Conservation (phyloP, 1,139 yeast species). For the Diutina pseudorugosa region DNA sequence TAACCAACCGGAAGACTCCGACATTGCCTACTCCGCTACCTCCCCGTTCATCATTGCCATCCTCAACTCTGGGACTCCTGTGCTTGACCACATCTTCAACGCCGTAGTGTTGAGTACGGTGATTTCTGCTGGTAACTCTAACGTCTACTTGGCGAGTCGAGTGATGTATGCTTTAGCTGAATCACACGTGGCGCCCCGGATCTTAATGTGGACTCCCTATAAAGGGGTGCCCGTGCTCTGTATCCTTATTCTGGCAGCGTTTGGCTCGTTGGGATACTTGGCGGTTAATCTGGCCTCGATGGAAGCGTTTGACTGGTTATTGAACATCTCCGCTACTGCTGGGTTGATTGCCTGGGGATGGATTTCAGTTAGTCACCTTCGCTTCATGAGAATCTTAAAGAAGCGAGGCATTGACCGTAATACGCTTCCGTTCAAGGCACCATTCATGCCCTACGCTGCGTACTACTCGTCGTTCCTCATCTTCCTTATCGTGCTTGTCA, state of each 20-base stretch:
- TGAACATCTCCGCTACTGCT: constrained; percentile 69
- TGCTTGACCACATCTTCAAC: constrained; percentile 61
- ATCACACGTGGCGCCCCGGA: constrained; percentile 48
- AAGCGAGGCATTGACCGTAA: constrained; percentile 38
- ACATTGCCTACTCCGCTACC: constrained; percentile 22
- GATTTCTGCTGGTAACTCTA: constrained; percentile 74
- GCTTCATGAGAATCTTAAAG: constrained; percentile 54
- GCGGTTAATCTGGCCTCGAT: constrained; percentile 47
- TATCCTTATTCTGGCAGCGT: constrained; percentile 43
- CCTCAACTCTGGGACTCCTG: constrained; percentile 56
- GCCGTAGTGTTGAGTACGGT: constrained; percentile 61
- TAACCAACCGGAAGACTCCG: constrained; percentile 8
- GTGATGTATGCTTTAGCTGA: constrained; percentile 54
- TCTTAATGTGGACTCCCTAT: constrained; percentile 38
- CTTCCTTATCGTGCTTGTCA: constrained; percentile 46
- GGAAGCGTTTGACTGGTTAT: constrained; percentile 71
- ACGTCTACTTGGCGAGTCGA: constrained; percentile 69
- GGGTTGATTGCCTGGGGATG: constrained; percentile 68
- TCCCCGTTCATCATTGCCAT: constrained; percentile 50
- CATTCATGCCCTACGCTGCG: constrained; percentile 50
- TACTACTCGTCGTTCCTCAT: constrained; percentile 43
- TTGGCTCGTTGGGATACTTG: constrained; percentile 61
- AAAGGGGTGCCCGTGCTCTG: constrained; percentile 59
- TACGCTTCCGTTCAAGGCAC: constrained; percentile 60
- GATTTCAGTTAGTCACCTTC: constrained; percentile 51